phyloP scores from a whole-genome alignment of 257 asterid genomes.

The Anisodus tanguticus region DNA sequence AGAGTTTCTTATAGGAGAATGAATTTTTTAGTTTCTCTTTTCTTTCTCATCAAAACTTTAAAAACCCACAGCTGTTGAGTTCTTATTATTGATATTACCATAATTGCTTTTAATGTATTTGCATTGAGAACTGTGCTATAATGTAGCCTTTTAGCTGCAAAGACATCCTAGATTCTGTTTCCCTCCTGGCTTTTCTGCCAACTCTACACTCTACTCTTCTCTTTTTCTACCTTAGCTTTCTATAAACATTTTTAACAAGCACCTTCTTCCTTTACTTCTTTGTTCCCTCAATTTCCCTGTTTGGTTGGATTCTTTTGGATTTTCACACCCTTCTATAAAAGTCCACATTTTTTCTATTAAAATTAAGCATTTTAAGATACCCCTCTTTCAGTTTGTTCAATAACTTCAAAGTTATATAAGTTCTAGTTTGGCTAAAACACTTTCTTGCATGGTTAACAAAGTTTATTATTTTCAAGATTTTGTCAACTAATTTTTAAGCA shows the following conservation, averaged over 20 bases:
- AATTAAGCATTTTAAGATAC: background rate
- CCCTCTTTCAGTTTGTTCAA: background rate
- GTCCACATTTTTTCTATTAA: background rate
- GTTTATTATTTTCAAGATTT: background rate
- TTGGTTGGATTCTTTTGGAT: constrained; percentile 36
- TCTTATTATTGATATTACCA: constrained; percentile 52
- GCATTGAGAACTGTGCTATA: constrained; percentile 55
- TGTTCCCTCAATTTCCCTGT: constrained; percentile 40
- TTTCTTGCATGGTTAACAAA: constrained; percentile 13
- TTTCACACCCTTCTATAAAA: constrained; percentile 6
- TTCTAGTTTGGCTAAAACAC: background rate
- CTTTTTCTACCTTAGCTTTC: constrained; percentile 54
- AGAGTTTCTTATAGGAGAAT: too few relatives aligned
- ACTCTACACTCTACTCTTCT: constrained; percentile 40
- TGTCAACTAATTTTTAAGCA: background rate
- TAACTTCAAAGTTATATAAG: background rate
- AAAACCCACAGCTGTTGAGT: background rate
- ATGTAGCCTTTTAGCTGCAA: constrained; percentile 49
- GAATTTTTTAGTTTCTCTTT: background rate
- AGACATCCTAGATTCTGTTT: constrained; percentile 47
- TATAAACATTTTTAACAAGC: constrained; percentile 48
- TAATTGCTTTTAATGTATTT: constrained; percentile 41
- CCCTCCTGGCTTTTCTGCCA: constrained; percentile 38
- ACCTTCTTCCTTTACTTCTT: constrained; percentile 34
- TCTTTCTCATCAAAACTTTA: background rate